Evolutionary conservation across 169 alveolate genomes (phyloP), one percentile per base, ranked within the genome.

Genomic region (Cardiosporidium cionae): DNA sequence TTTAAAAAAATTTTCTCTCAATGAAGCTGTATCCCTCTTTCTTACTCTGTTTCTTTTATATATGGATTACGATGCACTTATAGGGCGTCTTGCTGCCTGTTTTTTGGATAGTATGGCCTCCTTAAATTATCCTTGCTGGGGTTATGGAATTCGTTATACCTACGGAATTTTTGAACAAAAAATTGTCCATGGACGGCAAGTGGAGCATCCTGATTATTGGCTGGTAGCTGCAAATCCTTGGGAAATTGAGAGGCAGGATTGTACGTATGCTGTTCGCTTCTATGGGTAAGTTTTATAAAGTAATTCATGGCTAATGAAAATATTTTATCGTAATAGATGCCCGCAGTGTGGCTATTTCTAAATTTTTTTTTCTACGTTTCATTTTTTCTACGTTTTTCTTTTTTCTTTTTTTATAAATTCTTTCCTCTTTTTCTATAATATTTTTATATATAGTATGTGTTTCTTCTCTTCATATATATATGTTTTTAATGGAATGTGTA

Each of bases 161-260:
- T 95, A 95, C 78, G 99, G 99, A 54, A 95, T 95, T 73, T 95
- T 95, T 88, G 94, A 92, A 85, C 96, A 95, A 86, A 82, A 82
- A 78, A 94, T 95, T 34, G 85, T 89, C 52, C 87, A 91, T 68
- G 96, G 95, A 0, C 90, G 94, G 35, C 95, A 95, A 78, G 91
- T 88, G 32, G 99, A 95, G 80, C 83, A 90, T 52, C 99, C 99
- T 1, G 99, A 95, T 76, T 95, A 89, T 82, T 95, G 99, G 98
- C 82, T 94, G 35, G 89, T 85, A 4, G 83, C 89, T 52, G 94
- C 96, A 33, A 91, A 94, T 83, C 99, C 99, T 7, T 95, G 98
- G 97, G 98, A 95, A 79, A 90, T 95, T 28, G 97, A 91, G 79
- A 84, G 98, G 70, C 91, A 90, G 28, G 99, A 95, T 79, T 92